These are phyloP conservation scores for Meredithiella fracta DNA, from an alignment of 2,329 filamentous ascomycete species.

Conservation along the genomic window DNA sequence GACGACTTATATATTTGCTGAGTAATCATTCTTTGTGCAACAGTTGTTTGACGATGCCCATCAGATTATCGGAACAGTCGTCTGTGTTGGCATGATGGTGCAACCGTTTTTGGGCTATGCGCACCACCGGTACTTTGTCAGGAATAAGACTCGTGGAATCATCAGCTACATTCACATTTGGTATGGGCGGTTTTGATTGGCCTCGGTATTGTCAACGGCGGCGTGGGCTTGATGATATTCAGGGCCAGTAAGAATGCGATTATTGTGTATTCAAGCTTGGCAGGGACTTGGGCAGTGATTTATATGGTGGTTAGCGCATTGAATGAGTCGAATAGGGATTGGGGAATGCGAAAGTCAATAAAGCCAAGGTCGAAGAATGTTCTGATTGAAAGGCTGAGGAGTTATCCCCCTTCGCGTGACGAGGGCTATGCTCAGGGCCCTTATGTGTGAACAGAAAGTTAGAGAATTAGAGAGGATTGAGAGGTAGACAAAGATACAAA, in stretches of 20 bases:
- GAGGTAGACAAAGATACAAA: too few relatives aligned
- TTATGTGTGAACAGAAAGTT: constrained; percentile 6
- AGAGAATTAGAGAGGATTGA: too few relatives aligned
- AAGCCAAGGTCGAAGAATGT: constrained; percentile 1
- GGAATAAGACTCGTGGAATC: constrained; percentile 29
- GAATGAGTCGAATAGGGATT: constrained; percentile 11
- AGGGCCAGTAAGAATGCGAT: constrained; percentile 25
- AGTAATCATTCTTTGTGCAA: background rate
- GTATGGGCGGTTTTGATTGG: constrained; percentile 43
- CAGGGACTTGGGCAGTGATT: constrained; percentile 29
- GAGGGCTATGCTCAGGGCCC: background rate
- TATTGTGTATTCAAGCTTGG: constrained; percentile 39
- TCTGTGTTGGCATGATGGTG: constrained; percentile 36
- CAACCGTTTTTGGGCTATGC: constrained; percentile 42
- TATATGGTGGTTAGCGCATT: constrained; percentile 7
- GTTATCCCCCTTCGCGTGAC: background rate
- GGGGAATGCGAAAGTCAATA: background rate
- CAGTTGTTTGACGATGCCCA: constrained; percentile 34
- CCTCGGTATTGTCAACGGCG: constrained; percentile 46
- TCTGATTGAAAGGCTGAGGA: constrained; percentile 4
- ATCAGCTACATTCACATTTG: constrained; percentile 44
- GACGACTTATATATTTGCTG: constrained; percentile 3
- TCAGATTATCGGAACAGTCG: constrained; percentile 37
- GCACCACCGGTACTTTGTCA: constrained; percentile 39
- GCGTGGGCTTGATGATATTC: constrained; percentile 39